Percentiles rank a stretch among this genome's conserved stretches.
Evolutionary conservation across 75 land plant genomes (phyloP).

Genomic region (Cunninghamia lanceolata): DNA sequence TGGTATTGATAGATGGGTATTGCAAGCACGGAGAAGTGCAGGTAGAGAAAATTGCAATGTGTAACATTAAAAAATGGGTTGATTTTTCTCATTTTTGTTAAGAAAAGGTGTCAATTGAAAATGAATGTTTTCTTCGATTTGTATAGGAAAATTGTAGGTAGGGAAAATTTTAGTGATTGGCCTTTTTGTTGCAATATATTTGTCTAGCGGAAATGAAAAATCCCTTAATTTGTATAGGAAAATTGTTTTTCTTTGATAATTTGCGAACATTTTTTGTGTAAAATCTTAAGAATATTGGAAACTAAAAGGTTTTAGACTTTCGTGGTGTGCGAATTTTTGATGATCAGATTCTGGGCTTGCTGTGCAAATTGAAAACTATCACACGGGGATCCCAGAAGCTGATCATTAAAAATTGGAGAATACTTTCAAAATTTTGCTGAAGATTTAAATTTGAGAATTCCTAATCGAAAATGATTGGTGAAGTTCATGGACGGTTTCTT

Average conservation of each 20-base stretch:
- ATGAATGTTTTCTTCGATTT: no score
- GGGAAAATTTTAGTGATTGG: no score
- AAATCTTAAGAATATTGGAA: background rate
- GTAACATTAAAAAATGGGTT: background rate
- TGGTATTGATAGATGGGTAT: slow-evolving; percentile 57
- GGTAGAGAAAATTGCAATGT: slow-evolving; percentile 21
- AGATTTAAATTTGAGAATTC: background rate
- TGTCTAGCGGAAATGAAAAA: no score
- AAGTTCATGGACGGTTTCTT: background rate
- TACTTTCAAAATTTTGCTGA: background rate
- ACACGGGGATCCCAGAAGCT: background rate
- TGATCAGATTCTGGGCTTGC: background rate
- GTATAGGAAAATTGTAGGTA: no score
- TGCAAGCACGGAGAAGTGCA: slow-evolving; percentile 39
- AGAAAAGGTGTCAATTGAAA: background rate
- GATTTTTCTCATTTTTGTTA: background rate
- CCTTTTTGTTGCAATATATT: no score
- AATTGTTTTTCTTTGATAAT: background rate
- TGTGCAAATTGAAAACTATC: background rate
- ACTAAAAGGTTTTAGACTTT: background rate
- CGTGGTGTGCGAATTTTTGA: background rate
- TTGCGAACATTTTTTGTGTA: background rate
- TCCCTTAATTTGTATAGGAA: no score
- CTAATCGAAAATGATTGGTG: background rate
- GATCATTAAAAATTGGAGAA: background rate